Conservation (phyloP, 768 basidiomycete species). For the Tricholoma terreum region DNA sequence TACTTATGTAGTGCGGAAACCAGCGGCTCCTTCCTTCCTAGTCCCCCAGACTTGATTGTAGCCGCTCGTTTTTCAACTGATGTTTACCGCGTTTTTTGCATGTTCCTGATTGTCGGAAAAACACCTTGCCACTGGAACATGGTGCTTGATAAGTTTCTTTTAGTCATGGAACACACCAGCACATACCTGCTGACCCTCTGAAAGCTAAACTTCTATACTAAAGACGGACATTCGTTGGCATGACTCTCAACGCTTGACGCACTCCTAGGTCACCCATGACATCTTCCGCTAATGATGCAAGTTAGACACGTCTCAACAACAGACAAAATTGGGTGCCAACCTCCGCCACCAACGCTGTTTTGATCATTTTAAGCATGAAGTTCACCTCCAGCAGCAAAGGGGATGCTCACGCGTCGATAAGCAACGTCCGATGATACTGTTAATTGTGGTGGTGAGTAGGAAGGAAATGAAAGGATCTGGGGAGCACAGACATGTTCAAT, state of each 20-base stretch:
- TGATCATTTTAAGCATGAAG: background rate
- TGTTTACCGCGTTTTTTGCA: no score
- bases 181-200: no score
- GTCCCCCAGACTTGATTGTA: no score
- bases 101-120: no score
- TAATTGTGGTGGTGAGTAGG: background rate
- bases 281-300: slow-evolving; percentile 46
- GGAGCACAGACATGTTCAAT: slow-evolving; percentile 60
- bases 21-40: no score
- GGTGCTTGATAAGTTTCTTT: no score
- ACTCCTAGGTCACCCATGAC: slow-evolving; percentile 75
- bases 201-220: slow-evolving; percentile 16
- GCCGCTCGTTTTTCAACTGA: no score
- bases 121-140: no score
- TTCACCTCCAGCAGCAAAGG: background rate
- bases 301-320: background rate
- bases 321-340: slow-evolving; percentile 3
- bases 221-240: slow-evolving; percentile 59
- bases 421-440: slow-evolving; percentile 47
- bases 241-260: slow-evolving; percentile 65
- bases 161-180: no score
- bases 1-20: no score
- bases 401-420: slow-evolving; percentile 50
- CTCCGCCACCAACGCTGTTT: slow-evolving; percentile 15
- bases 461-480: background rate